Evolutionary conservation across 1,284 basidiomycete species (phyloP).

Genomic region (Pterulicium gracile): DNA sequence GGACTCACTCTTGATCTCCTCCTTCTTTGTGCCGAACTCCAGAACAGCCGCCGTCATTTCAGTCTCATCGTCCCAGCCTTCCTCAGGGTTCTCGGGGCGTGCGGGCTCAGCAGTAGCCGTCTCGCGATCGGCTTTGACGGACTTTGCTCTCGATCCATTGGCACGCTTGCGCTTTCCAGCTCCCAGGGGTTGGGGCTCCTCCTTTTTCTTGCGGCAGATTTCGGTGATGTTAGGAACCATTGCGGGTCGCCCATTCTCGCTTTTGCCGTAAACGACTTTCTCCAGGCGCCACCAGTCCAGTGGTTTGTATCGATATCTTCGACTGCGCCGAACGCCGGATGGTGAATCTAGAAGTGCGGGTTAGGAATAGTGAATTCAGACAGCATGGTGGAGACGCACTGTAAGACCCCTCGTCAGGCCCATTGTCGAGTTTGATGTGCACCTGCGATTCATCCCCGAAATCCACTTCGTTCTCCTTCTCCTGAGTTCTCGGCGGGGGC

Average conservation of each 20-base stretch:
- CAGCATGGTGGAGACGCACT: conserved; percentile 7
- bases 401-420: not conserved
- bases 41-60: conserved; percentile 56
- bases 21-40: conserved; percentile 52
- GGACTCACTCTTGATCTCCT: conserved; percentile 61
- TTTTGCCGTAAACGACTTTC: conserved; percentile 70
- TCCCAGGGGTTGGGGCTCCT: conserved; percentile 42
- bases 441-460: no score
- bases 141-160: conserved; percentile 28
- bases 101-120: conserved; percentile 26
- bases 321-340: conserved; percentile 66
- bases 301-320: conserved; percentile 64
- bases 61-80: conserved; percentile 85
- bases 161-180: conserved; percentile 20
- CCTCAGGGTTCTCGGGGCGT: conserved; percentile 47
- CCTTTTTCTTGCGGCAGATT: conserved; percentile 71
- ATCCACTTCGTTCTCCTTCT: conserved; percentile 25
- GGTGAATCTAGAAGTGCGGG: conserved; percentile 17
- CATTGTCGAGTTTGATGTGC: no score
- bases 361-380: not conserved
- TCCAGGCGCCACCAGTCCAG: conserved; percentile 94
- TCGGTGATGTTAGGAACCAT: conserved; percentile 70
- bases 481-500: conserved; percentile 19
- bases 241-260: conserved; percentile 39
- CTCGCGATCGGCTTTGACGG: conserved; percentile 27